Base-by-base conservation (phyloP, 805 yeast genomes). In the Peterozyma xylosa region DNA sequence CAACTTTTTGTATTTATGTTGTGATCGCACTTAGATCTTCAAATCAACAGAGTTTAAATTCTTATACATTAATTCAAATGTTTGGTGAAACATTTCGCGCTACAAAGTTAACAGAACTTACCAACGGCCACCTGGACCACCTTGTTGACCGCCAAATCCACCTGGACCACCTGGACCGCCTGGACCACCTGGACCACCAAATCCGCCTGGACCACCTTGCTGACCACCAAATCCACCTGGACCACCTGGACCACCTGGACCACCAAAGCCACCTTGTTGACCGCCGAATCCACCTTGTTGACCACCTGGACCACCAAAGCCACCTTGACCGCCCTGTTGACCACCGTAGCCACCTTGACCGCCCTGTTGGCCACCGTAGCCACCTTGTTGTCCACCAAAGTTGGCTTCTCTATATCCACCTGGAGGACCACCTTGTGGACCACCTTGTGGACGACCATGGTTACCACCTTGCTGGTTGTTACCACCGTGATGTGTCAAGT, bases 131-230 rank as follows among this genome's bases (percentile, higher is more conserved):
- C 27, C 27, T 21, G 27, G 27, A 17, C 53, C 55, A 37, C 56
- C 58, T 45, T 42, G 47, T 15, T 44, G 49, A 30, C 58, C 55
- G 14, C 54, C 54, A 16, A 32, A 38, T 2, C 54, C 52, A 38
- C 55, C 57, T 46, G 41, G 49, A 36, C 54, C 52, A 38, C 55
- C 57, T 46, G 41, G 49, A 36, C 53, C 53, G 37, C 52, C 53
- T 29, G 9, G 45, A 18, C 55, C 56, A 38, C 51, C 50, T 33
- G 45, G 49, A 42, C 56, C 53, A 38, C 51, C 51, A 16, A 7
- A 7, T 5, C 27, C 27, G 7, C 27, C 27, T 21, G 27, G 32
- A 41, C 52, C 54, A 39, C 51, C 52, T 41, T 27, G 45, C 35
- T 29, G 21, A n/a, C 47, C 47, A 16, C 36, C 38, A 32, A 18